phyloP scores from a whole-genome alignment of 345 rosid species.

The Acer yangbiense region DNA sequence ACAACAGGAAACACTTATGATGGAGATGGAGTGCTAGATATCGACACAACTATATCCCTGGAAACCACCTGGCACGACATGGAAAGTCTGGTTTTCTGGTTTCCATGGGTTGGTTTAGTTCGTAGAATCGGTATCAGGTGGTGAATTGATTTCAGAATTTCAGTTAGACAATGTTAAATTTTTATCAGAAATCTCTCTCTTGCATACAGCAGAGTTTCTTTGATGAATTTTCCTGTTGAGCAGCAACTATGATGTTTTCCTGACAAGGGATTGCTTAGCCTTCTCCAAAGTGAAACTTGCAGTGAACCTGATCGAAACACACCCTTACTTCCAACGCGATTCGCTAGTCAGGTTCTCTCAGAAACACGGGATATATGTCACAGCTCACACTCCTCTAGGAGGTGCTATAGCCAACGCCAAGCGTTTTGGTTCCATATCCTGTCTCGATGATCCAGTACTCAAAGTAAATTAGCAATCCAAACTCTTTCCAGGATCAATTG shows the following conservation, averaged over 20 bases:
- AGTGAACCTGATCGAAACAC: constrained; percentile 76
- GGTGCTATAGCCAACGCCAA: constrained; percentile 72
- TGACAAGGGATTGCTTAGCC: constrained; percentile 62
- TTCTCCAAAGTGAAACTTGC: constrained; percentile 61
- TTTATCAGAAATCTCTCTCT: neutral
- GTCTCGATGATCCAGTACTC: constrained; percentile 47
- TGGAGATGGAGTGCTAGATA: constrained; percentile 75
- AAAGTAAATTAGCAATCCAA: constrained; percentile 21
- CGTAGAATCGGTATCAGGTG: constrained; percentile 90
- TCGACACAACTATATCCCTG: constrained; percentile 75
- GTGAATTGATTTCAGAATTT: neutral
- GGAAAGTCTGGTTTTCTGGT: constrained; percentile 88
- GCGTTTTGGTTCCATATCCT: constrained; percentile 75
- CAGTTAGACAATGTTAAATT: neutral
- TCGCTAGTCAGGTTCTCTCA: constrained; percentile 83
- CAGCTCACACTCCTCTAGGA: constrained; percentile 87
- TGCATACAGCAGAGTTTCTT: neutral
- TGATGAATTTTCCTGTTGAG: constrained; percentile 21
- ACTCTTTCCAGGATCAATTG: no score
- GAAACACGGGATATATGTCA: constrained; percentile 77
- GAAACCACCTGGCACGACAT: constrained; percentile 90
- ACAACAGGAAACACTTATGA: constrained; percentile 70
- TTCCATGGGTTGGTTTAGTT: constrained; percentile 77
- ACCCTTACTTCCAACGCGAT: constrained; percentile 87
- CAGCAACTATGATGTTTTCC: constrained; percentile 79